Conservation (phyloP, 1,284 basidiomycete species). For the Pascua sp. region DNA sequence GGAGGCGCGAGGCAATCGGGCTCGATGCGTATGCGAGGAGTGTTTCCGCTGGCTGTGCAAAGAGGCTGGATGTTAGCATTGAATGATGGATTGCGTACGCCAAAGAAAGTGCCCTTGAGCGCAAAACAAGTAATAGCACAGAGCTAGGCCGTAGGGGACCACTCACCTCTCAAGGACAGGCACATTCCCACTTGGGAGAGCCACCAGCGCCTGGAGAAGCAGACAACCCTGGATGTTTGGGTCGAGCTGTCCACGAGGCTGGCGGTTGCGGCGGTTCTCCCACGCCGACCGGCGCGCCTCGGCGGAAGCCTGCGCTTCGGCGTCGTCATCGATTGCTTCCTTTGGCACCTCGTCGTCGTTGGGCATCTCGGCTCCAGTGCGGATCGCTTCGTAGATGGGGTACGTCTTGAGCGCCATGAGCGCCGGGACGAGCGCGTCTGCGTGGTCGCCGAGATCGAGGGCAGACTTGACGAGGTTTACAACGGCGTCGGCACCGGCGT, state of each 20-base stretch:
- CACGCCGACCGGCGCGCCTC: constrained; percentile 35
- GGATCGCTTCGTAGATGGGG: constrained; percentile 52
- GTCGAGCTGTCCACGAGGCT: constrained; percentile 50
- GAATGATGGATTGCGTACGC: too few species aligned
- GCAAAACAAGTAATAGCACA: too few species aligned
- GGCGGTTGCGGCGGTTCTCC: constrained; percentile 41
- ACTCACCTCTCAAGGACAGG: constrained; percentile 57
- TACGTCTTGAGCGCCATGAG: constrained; percentile 61
- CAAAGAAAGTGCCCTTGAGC: too few species aligned
- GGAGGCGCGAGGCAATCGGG: constrained; percentile 71
- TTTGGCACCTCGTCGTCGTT: constrained; percentile 25
- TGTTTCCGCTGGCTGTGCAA: constrained; percentile 59
- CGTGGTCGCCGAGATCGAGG: constrained; percentile 60
- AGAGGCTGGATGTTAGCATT: constrained; percentile 43
- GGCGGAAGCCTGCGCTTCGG: constrained; percentile 40
- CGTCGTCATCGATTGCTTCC: constrained; percentile 29
- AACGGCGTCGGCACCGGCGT: constrained; percentile 45
- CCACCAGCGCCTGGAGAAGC: constrained; percentile 74
- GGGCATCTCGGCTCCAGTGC: constrained; percentile 27
- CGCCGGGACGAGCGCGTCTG: constrained; percentile 59
- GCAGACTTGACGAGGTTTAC: constrained; percentile 60
- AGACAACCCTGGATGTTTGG: constrained; percentile 81
- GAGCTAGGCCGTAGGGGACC: not conserved
- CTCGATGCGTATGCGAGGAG: constrained; percentile 66
- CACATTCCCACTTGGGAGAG: constrained; percentile 62